A percentile compares a stretch with the other conserved stretches of the same genome.
phyloP scores from a whole-genome alignment of 1,284 basidiomycete species.

The Rhodotorula sp. region DNA sequence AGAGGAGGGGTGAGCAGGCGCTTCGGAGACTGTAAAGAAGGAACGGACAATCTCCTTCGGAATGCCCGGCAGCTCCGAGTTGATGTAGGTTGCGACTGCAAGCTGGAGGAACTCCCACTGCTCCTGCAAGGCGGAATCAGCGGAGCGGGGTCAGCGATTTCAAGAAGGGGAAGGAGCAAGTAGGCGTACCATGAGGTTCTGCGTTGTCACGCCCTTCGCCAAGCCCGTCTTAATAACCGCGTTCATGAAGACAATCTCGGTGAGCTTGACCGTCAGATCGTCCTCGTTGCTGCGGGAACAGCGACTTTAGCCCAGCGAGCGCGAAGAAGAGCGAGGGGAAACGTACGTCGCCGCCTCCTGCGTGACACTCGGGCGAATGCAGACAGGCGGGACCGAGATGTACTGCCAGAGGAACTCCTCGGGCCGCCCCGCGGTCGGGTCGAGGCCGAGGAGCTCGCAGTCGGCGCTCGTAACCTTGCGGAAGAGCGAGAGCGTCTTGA shows the following conservation, averaged over 20 bases:
- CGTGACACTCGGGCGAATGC: conserved; percentile 93
- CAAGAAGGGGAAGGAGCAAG: not conserved
- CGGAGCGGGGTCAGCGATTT: too few relatives aligned
- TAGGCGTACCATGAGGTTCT: conserved; percentile 76
- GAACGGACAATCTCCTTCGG: conserved; percentile 64
- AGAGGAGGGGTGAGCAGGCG: not conserved
- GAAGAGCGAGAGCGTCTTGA: conserved; percentile 93
- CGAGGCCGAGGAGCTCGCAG: conserved; percentile 89
- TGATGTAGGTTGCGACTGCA: conserved; percentile 96
- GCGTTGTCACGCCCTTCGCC: conserved; percentile 80
- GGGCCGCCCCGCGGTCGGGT: conserved; percentile 85
- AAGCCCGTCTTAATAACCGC: conserved; percentile 89
- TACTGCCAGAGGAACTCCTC: conserved; percentile 99
- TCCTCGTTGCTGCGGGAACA: conserved; percentile 80
- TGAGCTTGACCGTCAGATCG: conserved; percentile 94
- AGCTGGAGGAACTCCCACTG: conserved; percentile 98
- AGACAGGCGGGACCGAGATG: conserved; percentile 95
- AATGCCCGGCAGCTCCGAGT: conserved; percentile 93
- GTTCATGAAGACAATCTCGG: conserved; percentile 96
- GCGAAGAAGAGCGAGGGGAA: not conserved
- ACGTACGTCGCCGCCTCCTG: conserved; percentile 80
- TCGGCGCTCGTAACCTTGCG: conserved; percentile 93
- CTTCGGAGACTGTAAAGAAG: not conserved
- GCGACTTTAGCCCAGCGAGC: not conserved
- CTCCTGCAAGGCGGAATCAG: conserved; percentile 62